phyloP scores from a whole-genome alignment of 257 asterid genomes.

The Pogostemon cablin region DNA sequence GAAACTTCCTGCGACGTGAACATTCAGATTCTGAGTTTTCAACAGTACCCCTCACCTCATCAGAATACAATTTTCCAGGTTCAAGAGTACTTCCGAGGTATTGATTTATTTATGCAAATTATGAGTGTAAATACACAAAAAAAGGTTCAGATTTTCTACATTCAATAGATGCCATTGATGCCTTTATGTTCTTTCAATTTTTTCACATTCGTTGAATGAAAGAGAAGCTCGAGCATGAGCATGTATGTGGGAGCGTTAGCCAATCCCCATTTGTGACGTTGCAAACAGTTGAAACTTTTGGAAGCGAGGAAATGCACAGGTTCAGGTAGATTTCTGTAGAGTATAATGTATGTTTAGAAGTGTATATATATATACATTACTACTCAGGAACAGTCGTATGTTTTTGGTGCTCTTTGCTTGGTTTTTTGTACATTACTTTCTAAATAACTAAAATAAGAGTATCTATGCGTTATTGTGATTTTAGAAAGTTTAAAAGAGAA shows the following conservation, averaged over 20 bases:
- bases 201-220: conserved; percentile 36
- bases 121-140: conserved; percentile 41
- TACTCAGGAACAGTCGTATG: not conserved
- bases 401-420: not conserved
- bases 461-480: not conserved
- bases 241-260: conserved; percentile 27
- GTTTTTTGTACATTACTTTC: not conserved
- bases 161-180: conserved; percentile 30
- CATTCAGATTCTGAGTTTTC: conserved; percentile 81
- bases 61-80: conserved; percentile 52
- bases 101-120: conserved; percentile 39
- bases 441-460: not conserved
- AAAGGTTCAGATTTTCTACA: conserved; percentile 34
- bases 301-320: conserved; percentile 14
- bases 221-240: conserved; percentile 27
- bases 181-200: conserved; percentile 51
- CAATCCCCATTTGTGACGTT: conserved; percentile 14
- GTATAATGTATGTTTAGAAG: conserved; percentile 12
- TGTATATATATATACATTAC: conserved; percentile 34
- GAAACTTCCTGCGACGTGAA: conserved; percentile 45
- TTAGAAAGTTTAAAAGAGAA: too few species aligned
- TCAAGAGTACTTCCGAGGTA: conserved; percentile 58
- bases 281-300: conserved; percentile 7
- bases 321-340: conserved; percentile 23
- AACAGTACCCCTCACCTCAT: conserved; percentile 79